These are phyloP conservation scores for Candida alai DNA, from an alignment of 805 yeast species.

Conservation along the genomic window DNA sequence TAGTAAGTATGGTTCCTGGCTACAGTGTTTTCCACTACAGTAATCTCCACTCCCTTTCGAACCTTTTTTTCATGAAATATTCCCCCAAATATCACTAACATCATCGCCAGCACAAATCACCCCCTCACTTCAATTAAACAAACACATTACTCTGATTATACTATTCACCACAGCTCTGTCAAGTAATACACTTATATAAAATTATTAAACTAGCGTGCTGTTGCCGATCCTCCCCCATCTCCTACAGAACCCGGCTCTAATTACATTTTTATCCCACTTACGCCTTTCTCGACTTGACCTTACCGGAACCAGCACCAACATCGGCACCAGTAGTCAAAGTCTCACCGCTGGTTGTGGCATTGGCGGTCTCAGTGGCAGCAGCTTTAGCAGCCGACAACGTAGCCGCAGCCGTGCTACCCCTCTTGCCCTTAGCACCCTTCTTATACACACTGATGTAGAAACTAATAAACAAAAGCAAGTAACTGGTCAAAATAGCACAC, in stretches of 20 bases:
- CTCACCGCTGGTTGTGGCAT: conserved; percentile 6
- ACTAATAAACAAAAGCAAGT: conserved; percentile 84
- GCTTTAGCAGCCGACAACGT: conserved; percentile 9
- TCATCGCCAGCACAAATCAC: too few relatives aligned
- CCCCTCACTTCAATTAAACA: too few relatives aligned
- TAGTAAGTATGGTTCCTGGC: too few relatives aligned
- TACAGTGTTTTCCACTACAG: too few relatives aligned
- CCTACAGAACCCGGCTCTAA: neutral
- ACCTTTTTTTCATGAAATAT: too few relatives aligned
- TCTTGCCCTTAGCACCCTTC: conserved; percentile 23
- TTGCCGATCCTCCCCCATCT: neutral
- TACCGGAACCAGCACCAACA: conserved; percentile 12
- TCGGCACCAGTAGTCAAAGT: too few relatives aligned
- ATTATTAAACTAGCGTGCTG: too few relatives aligned
- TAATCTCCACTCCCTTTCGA: too few relatives aligned
- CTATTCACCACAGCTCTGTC: too few relatives aligned
- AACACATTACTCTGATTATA: too few relatives aligned
- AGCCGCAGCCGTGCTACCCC: conserved; percentile 8
- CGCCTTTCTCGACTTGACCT: conserved; percentile 35
- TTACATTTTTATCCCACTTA: conserved; percentile 9
- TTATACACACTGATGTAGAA: conserved; percentile 88
- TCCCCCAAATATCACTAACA: too few relatives aligned
- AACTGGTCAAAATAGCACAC: conserved; percentile 80
- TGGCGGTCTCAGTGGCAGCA: conserved; percentile 8
- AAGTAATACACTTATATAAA: too few relatives aligned